Base-by-base conservation (phyloP, 176 grass and related monocot genomes). In the Phoenix roebelenii region DNA sequence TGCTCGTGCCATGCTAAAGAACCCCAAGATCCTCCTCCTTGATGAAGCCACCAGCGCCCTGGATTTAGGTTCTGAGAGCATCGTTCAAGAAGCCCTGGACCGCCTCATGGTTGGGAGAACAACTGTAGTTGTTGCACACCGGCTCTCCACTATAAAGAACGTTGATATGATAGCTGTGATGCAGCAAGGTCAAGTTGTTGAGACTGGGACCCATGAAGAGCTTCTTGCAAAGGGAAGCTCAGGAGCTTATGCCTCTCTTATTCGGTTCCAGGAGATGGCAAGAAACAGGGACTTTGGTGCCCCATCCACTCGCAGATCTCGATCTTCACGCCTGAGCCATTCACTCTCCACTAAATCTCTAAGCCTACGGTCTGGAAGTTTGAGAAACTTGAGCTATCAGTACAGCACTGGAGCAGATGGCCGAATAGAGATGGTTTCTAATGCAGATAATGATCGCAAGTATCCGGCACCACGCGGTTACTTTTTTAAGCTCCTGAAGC, bases 31-130 rank as follows among this genome's bases (percentile, higher is more conserved):
- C 77, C 76, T 98, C 61, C 88, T 98, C 15, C 87, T 98, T 17
- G 94, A 98, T 85, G 93, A 98, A 77, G 93, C 93, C 53, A 98
- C 93, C 29, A 98, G 93, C 67, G 93, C 93, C 51, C 78, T 98
- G 67, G 94, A 98, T 65, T 82, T 85, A 59, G 94, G 81, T n/a
- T 98, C 88, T 22, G 94, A 98, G 66, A 89, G 58, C 79, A 89
- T 89, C 64, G 94, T 98, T 16, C 94, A 98, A 74, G 84, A 93
- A 78, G 94, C 94, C 59, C 72, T 98, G 23, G 94, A 98, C 23
- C 84, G 88, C 32, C 77, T 98, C 50, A 98, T 98, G 94, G 73
- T 92, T 64, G 94, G 88, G 16, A 85, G 94, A 72, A 93, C 94
- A 1, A 98, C 94, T 4, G 85, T 98, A 35, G 79, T 93, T 75